Conservation (phyloP, 805 yeast species). For the Priceomyces carsonii region DNA sequence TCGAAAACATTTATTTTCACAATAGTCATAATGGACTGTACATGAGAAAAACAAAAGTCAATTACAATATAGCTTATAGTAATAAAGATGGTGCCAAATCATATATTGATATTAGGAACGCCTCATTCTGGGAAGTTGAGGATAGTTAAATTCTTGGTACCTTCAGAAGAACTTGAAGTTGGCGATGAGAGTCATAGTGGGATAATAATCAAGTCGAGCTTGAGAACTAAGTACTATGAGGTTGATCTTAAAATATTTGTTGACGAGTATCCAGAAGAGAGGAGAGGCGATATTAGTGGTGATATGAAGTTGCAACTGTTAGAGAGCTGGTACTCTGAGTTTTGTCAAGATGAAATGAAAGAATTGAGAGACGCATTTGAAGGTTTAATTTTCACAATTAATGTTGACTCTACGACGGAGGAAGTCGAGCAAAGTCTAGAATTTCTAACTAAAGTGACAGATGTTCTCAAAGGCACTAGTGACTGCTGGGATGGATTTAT, state of each 20-base stretch:
- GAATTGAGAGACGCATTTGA: conserved; percentile 49
- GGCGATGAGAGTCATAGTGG: conserved; percentile 36
- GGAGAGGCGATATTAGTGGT: conserved; percentile 11
- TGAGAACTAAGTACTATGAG: conserved; percentile 34
- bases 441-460: conserved; percentile 11
- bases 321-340: conserved; percentile 41
- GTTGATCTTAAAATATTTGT: conserved; percentile 30
- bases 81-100: conserved; percentile 38
- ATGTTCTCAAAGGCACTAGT: conserved; percentile 12
- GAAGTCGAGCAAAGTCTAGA: conserved; percentile 21
- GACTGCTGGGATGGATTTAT: conserved; percentile 27
- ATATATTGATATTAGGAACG: conserved; percentile 47
- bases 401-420: conserved; percentile 21
- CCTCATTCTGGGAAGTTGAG: conserved; percentile 43
- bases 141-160: conserved; percentile 25
- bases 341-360: conserved; percentile 31
- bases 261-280: conserved; percentile 36
- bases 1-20: no score
- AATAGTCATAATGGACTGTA: no score
- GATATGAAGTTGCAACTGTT: conserved; percentile 17
- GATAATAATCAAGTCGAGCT: conserved; percentile 22
- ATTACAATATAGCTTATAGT: no score
- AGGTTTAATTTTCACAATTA: conserved; percentile 46
- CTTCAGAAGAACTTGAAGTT: conserved; percentile 25
- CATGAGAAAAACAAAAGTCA: no score